phyloP scores from a whole-genome alignment of 495 filamentous ascomycete genomes.

The Cudoniella acicularis region DNA sequence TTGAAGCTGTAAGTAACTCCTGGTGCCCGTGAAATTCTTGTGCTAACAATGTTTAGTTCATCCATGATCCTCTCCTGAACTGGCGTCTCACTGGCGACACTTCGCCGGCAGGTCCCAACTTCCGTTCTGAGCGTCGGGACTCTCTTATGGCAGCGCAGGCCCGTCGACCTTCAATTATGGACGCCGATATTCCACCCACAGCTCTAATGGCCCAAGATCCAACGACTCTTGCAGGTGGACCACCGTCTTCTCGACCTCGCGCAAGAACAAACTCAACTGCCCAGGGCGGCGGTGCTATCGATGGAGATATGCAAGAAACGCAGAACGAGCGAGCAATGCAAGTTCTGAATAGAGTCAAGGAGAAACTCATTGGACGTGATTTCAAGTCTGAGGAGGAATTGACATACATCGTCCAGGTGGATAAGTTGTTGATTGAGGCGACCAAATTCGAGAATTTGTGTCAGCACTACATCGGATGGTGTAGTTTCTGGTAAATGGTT shows the following conservation, averaged over 20 bases:
- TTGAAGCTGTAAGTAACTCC: constrained; percentile 79
- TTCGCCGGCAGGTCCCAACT: constrained; percentile 70
- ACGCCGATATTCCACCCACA: constrained; percentile 51
- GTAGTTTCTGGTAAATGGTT: constrained; percentile 72
- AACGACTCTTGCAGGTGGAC: constrained; percentile 41
- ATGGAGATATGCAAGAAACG: constrained; percentile 59
- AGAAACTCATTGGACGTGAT: constrained; percentile 81
- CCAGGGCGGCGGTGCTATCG: constrained; percentile 24
- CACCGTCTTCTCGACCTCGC: constrained; percentile 45
- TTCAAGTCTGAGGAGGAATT: constrained; percentile 74
- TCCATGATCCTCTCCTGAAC: constrained; percentile 95
- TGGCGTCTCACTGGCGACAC: constrained; percentile 91
- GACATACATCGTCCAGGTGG: constrained; percentile 82
- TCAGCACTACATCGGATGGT: constrained; percentile 98
- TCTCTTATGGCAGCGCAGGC: constrained; percentile 33
- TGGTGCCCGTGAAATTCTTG: background rate
- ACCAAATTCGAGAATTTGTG: constrained; percentile 97
- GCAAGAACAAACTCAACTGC: constrained; percentile 52
- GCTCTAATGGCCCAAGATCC: constrained; percentile 42
- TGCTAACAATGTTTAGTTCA: constrained; percentile 58
- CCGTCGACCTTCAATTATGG: constrained; percentile 69
- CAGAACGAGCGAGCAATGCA: constrained; percentile 92
- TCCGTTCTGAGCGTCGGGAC: constrained; percentile 68
- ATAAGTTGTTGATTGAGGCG: constrained; percentile 88
- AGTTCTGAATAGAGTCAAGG: constrained; percentile 85